Conservation (phyloP, 1,139 yeast species). For the Candida pseudoviswanathii region DNA sequence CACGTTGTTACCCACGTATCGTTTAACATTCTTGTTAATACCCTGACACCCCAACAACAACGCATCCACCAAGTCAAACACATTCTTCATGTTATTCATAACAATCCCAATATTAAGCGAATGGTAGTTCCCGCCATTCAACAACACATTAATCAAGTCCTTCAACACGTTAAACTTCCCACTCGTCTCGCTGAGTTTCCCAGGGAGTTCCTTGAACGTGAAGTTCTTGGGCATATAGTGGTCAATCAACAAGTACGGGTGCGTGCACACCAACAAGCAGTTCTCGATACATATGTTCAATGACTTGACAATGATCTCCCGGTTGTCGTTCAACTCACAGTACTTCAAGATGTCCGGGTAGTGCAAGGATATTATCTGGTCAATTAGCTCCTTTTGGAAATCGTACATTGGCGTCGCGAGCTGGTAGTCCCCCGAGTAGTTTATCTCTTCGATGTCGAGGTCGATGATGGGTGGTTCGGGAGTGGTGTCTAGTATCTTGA, state of each 20-base stretch:
- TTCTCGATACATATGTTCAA: constrained; percentile 73
- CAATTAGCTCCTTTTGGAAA: constrained; percentile 88
- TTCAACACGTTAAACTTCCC: constrained; percentile 79
- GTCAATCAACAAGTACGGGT: constrained; percentile 82
- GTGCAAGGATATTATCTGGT: constrained; percentile 88
- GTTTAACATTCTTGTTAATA: constrained; percentile 46
- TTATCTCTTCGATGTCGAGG: constrained; percentile 38
- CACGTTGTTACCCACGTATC: constrained; percentile 64
- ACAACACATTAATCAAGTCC: constrained; percentile 53
- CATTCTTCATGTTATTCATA: constrained; percentile 38
- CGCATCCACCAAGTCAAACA: constrained; percentile 80
- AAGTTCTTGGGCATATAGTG: constrained; percentile 87
- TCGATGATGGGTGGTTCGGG: constrained; percentile 83
- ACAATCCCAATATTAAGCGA: constrained; percentile 40
- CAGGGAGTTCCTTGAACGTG: constrained; percentile 75
- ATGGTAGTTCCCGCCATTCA: constrained; percentile 40
- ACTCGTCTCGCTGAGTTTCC: constrained; percentile 74
- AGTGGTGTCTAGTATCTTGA: constrained; percentile 75
- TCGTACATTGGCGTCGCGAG: constrained; percentile 87
- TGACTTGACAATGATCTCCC: constrained; percentile 65
- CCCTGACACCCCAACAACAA: constrained; percentile 69
- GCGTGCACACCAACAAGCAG: constrained; percentile 79
- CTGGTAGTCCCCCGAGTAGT: constrained; percentile 68
- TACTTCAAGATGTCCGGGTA: constrained; percentile 87
- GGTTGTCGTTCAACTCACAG: constrained; percentile 65